Conservation (phyloP, 2,329 filamentous ascomycete species). For the Hypoxylon rubiginosum region DNA sequence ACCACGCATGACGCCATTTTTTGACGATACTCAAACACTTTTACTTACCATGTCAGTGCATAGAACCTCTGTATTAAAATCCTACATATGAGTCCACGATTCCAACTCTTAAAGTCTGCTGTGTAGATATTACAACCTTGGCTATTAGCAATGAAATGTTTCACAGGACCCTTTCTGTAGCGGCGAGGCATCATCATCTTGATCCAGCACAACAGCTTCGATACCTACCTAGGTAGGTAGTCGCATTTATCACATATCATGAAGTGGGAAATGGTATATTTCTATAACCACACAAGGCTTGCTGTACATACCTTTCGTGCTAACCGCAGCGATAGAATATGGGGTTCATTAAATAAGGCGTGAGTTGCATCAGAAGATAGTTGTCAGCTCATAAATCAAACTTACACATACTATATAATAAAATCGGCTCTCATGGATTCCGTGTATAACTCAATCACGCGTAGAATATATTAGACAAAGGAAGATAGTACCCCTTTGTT, state of each 20-base stretch:
- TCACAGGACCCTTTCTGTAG: neutral
- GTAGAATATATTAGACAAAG: neutral
- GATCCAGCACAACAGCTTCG: too few relatives aligned
- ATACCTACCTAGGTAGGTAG: too few relatives aligned
- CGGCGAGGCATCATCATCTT: conserved; percentile 6
- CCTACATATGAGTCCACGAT: neutral
- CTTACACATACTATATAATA: neutral
- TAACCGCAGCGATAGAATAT: too few relatives aligned
- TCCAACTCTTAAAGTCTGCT: neutral
- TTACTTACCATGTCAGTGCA: neutral
- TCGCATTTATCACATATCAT: too few relatives aligned
- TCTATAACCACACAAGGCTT: too few relatives aligned
- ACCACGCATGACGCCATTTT: neutral
- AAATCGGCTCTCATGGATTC: neutral
- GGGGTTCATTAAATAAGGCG: too few relatives aligned
- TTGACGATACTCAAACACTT: neutral
- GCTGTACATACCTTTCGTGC: too few relatives aligned
- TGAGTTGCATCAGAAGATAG: too few relatives aligned
- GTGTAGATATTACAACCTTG: neutral
- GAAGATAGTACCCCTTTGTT: neutral
- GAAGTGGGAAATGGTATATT: too few relatives aligned
- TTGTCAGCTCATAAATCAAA: neutral
- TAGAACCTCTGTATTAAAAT: neutral
- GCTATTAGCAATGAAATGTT: neutral
- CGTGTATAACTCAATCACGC: neutral